Conservation (phyloP, 257 asterid genomes). For the Coffea canephora region DNA sequence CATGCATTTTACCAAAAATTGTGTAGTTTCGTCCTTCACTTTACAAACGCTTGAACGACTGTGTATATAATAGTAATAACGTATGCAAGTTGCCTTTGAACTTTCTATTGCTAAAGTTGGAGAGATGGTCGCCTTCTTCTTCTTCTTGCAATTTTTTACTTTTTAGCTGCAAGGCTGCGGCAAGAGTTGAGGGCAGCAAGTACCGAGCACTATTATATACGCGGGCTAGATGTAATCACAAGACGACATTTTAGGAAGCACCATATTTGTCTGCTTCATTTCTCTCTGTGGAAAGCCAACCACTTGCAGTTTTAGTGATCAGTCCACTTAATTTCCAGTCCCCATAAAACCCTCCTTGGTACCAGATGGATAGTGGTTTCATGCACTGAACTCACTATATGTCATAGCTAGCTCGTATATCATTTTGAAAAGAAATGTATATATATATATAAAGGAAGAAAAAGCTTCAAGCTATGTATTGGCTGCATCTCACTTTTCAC, state of each 20-base stretch:
- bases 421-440: background rate
- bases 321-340: background rate
- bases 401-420: background rate
- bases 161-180: conserved; percentile 1
- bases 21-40: too few species aligned
- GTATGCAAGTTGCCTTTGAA: background rate
- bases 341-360: conserved; percentile 5
- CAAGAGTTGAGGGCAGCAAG: background rate
- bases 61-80: too few species aligned
- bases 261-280: background rate
- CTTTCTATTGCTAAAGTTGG: background rate
- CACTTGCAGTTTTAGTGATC: conserved; percentile 6
- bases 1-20: too few species aligned
- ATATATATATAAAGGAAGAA: too few species aligned
- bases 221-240: background rate
- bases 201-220: background rate
- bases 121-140: too few species aligned
- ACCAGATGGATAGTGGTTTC: background rate
- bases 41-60: background rate
- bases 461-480: too few species aligned
- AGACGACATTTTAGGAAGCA: conserved; percentile 1
- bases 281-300: background rate
- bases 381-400: background rate
- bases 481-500: background rate
- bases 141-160: too few species aligned